A percentile compares a stretch with the other conserved stretches of the same genome.
phyloP scores from a whole-genome alignment of 208 protist species.

The Entamoeba histolytica region DNA sequence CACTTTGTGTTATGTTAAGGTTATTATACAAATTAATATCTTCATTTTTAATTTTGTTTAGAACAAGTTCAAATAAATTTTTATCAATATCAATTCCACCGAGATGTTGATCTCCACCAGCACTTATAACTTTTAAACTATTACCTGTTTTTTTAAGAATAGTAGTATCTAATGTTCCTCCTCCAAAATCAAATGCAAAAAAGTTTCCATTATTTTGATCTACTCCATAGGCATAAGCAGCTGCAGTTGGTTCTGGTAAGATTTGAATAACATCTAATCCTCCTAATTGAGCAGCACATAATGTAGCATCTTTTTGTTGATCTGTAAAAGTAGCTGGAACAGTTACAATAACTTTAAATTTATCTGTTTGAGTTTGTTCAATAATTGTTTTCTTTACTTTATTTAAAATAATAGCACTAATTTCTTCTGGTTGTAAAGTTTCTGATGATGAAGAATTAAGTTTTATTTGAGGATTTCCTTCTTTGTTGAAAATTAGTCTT shows the following conservation, averaged over 20 bases:
- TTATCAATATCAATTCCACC: constrained; percentile 6
- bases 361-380: background rate
- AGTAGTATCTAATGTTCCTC: constrained; percentile 89
- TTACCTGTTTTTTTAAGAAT: constrained; percentile 61
- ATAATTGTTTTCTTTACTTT: background rate
- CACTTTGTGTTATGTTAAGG: background rate
- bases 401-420: background rate
- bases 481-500: too few species aligned
- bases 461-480: too few species aligned
- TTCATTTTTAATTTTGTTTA: background rate
- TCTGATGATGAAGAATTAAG: background rate
- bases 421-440: background rate
- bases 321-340: constrained; percentile 23
- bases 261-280: constrained; percentile 19
- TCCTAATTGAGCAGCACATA: constrained; percentile 16
- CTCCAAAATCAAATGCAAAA: constrained; percentile 64
- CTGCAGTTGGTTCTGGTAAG: constrained; percentile 22
- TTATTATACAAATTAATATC: background rate
- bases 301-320: constrained; percentile 12
- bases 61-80: background rate
- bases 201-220: background rate
- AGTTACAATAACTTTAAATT: background rate
- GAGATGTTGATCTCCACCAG: background rate
- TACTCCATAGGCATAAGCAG: constrained; percentile 16
- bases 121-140: constrained; percentile 62